Conservation (phyloP, 2,329 filamentous ascomycete species). For the Aspergillus viridinutans region DNA sequence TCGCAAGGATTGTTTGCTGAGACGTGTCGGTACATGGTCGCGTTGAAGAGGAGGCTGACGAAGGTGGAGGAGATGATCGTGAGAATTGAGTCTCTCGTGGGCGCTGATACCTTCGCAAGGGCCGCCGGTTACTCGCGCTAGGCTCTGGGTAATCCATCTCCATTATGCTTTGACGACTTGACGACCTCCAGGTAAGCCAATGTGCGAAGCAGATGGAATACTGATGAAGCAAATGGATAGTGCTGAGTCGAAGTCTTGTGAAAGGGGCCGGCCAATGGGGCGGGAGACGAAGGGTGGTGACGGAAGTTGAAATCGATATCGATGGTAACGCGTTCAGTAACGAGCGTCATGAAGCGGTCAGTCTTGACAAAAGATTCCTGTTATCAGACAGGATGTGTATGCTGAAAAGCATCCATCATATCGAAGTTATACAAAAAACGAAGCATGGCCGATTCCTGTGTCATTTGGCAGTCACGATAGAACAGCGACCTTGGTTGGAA, state of each 20-base stretch:
- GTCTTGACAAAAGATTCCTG: not conserved
- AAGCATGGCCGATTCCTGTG: not conserved
- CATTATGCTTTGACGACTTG: not conserved
- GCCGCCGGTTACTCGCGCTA: not conserved
- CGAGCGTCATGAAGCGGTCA: not conserved
- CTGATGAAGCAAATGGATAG: not conserved
- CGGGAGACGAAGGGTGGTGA: not conserved
- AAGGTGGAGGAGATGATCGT: conserved; percentile 18
- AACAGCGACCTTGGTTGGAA: not conserved
- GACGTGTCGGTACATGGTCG: conserved; percentile 22
- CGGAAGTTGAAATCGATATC: not conserved
- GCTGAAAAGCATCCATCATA: not conserved
- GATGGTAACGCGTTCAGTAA: not conserved
- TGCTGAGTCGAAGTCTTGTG: not conserved
- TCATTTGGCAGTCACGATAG: not conserved
- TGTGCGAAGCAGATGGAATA: not conserved
- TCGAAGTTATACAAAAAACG: not conserved
- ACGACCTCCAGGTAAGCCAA: not conserved
- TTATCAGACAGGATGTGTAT: not conserved
- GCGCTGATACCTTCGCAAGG: not conserved
- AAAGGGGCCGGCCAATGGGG: not conserved
- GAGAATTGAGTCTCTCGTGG: conserved; percentile 16
- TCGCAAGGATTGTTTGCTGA: conserved; percentile 23
- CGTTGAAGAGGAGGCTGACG: conserved; percentile 23
- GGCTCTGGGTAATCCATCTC: not conserved